Conservation (phyloP, 768 basidiomycete species). For the Tulasnella sp. region DNA sequence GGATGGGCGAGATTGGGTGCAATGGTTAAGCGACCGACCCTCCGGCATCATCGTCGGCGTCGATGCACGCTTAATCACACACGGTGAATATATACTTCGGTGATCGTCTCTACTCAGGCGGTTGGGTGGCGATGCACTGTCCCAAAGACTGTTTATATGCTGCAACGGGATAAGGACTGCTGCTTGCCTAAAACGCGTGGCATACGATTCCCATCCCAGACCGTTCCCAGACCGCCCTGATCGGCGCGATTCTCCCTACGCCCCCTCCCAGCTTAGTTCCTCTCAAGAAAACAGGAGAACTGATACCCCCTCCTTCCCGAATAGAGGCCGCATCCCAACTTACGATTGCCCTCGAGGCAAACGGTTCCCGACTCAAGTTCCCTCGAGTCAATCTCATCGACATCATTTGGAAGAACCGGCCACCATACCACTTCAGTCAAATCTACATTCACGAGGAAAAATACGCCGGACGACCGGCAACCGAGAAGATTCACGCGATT, state of each 20-base stretch:
- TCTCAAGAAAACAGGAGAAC: neutral
- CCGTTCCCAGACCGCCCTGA: neutral
- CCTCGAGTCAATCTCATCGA: conserved; percentile 84
- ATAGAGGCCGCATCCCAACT: conserved; percentile 58
- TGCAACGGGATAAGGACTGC: neutral
- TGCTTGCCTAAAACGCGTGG: neutral
- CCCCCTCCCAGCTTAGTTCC: neutral
- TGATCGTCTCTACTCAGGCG: neutral
- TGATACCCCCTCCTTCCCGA: neutral
- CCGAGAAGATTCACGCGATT: conserved; percentile 63
- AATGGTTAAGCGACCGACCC: conserved; percentile 30
- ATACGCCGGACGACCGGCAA: conserved; percentile 58
- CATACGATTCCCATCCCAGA: neutral
- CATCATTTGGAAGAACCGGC: conserved; percentile 61
- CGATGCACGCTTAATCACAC: conserved; percentile 78
- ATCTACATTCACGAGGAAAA: conserved; percentile 65
- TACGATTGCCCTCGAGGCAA: conserved; percentile 51
- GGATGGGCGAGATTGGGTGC: conserved; percentile 23
- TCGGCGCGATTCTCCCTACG: neutral
- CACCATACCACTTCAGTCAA: conserved; percentile 59
- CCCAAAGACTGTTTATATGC: neutral
- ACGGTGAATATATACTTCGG: conserved; percentile 35
- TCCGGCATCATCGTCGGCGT: conserved; percentile 59
- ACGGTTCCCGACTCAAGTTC: conserved; percentile 66
- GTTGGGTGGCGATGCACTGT: conserved; percentile 7